These are phyloP conservation scores for Hemileccinum rubropunctum DNA, from an alignment of 768 basidiomycete species.

Conservation along the genomic window DNA sequence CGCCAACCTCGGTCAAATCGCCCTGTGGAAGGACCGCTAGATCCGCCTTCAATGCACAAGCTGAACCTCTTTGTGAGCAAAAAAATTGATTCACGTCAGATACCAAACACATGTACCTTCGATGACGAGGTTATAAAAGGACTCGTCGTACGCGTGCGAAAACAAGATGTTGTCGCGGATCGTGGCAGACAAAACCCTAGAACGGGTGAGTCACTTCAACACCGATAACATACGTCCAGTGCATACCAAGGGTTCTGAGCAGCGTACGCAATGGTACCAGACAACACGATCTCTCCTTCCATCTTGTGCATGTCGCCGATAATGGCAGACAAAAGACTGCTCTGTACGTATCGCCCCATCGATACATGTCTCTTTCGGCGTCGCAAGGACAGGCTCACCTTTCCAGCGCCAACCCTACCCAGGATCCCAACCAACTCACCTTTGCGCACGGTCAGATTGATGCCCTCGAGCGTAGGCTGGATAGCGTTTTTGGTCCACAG, in stretches of 20 bases:
- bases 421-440: constrained; percentile 84
- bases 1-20: constrained; percentile 83
- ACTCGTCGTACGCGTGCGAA: constrained; percentile 83
- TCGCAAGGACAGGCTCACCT: constrained; percentile 43
- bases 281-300: constrained; percentile 69
- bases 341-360: constrained; percentile 35
- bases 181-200: constrained; percentile 80
- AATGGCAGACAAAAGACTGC: constrained; percentile 73
- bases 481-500: constrained; percentile 62
- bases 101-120: constrained; percentile 48
- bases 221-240: background rate
- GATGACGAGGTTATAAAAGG: constrained; percentile 77
- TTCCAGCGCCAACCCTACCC: constrained; percentile 90
- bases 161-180: constrained; percentile 92
- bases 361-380: background rate
- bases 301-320: constrained; percentile 82
- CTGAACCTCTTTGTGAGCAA: constrained; percentile 30
- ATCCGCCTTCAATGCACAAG: constrained; percentile 85
- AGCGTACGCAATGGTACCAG: constrained; percentile 77
- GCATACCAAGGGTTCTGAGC: constrained; percentile 82
- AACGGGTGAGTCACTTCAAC: background rate
- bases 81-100: background rate
- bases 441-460: constrained; percentile 71
- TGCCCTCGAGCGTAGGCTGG: constrained; percentile 67
- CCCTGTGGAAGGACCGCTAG: constrained; percentile 76